Base-by-base conservation (phyloP, 208 protist genomes). In the Trypanosoma boissoni region DNA sequence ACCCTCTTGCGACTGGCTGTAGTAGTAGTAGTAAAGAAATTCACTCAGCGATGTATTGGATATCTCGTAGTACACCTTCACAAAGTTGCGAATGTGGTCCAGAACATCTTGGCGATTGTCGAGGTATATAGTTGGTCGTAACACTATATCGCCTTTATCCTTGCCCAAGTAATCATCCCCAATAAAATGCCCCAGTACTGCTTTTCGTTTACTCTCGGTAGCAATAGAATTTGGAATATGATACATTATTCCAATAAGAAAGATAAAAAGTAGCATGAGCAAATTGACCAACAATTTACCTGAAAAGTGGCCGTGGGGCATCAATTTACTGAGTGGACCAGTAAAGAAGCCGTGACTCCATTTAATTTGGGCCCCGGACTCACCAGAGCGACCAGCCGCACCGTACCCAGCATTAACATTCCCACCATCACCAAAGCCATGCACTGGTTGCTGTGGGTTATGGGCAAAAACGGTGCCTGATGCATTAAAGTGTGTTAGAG, bases 71-170 rank as follows among this genome's bases (percentile, higher is more conserved):
- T 80, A 81, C 42, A 74, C 65, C 39, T 18, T 51, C 8, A 86
- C 74, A 59, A 78, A 86, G 52, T 66, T 46, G 51, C 72, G 57
- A 21, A 86, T 64, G 6, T 61, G 62, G 6, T 64, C 28, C 41
- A 78, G 65, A n/a, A 86, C 53, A 48, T 71, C 59, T 18, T 64
- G 24, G 18, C 52, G 58, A 44, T 37, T 67, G 39, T 86, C 70
- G 46, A 81, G 50, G 53, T 64, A 78, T 43, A 58, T 31, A 29
- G 78, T 86, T n/a, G 78, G 78, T 8, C 45, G 59, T 0, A 64
- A 32, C n/a, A 80, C 68, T 42, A 86, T 64, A 56, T 86, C 56
- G n/a, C 74, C 78, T 18, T 81, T 73, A 20, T 65, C 71, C 29
- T 80, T 79, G 43, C 63, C 74, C 27, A 70, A 21, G 24, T 69